Base-by-base conservation (phyloP, 2,329 filamentous ascomycete genomes). In the Pezicula radicicola region DNA sequence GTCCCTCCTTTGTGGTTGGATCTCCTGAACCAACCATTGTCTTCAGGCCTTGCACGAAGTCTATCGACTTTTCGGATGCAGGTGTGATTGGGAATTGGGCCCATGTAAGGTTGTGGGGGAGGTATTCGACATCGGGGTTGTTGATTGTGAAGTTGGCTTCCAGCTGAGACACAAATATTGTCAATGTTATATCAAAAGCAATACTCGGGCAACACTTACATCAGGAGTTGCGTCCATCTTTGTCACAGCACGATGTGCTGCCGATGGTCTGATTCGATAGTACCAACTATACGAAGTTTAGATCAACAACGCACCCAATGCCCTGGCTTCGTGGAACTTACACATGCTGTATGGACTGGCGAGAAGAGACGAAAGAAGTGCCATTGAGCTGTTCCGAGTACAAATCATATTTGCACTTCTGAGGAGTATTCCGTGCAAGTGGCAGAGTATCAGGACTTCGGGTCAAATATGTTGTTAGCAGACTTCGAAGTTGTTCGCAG, bases 21-120 rank as follows among this genome's bases (percentile, higher is more conserved):
- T 79, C 76, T 10, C 77, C 77, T 25, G 73, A 73, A 5, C 77
- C 77, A 19, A 68, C 74, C 8, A 80, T 63, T 2, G 76, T 77
- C 59, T 75, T 73, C 12, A 80, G 64, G 6, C 77, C 76, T 52
- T 75, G 65, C 10, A 73, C 62, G 55, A 78, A 79, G 47, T 76
- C 74, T 18, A 61, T 46, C 10, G 37, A 36, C 30, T n/a, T 50
- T 7, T 44, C 56, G 28, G 54, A 50, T 7, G 53, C 44, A 12
- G 25, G 12, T 3, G 58, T 58, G 18, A 67, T 63, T 18, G 63
- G 59, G 43, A 79, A 75, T 3, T 76, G 74, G n/a, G 70, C 66
- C 78, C 77, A 80, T 52, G 72, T 73, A 16, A 74, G 66, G 60
- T 78, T 73, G 13, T 72, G 72, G 7, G 75, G 70, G 12, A 73